Evolutionary conservation across 2,329 filamentous ascomycete genomes (phyloP).

Genomic region (Paecilomyces sp.): DNA sequence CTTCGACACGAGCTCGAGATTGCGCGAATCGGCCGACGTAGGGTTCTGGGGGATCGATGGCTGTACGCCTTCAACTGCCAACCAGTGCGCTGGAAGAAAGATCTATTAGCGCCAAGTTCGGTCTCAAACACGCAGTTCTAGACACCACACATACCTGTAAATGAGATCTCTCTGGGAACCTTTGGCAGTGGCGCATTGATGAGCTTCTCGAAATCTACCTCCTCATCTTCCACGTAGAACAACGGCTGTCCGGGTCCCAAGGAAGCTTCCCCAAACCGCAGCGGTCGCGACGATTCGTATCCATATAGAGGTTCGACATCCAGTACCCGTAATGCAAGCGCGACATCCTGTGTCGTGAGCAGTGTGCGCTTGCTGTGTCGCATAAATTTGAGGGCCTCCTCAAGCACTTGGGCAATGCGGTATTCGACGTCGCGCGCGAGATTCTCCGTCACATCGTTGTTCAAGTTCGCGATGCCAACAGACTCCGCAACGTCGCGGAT

Average conservation of each 20-base stretch:
- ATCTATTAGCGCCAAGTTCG: not conserved
- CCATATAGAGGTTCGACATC: conserved; percentile 95
- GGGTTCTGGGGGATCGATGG: conserved; percentile 96
- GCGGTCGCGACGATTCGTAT: conserved; percentile 83
- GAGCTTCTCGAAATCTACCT: conserved; percentile 97
- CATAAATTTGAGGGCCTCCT: conserved; percentile 95
- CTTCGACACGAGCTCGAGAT: conserved; percentile 82
- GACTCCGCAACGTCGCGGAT: conserved; percentile 94
- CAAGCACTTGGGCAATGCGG: conserved; percentile 83
- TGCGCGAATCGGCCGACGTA: conserved; percentile 72
- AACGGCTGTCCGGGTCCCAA: conserved; percentile 88
- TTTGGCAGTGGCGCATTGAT: conserved; percentile 95
- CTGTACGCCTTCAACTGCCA: conserved; percentile 94
- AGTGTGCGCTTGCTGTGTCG: conserved; percentile 79
- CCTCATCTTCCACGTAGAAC: conserved; percentile 97
- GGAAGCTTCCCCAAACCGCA: conserved; percentile 89
- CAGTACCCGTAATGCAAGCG: conserved; percentile 74
- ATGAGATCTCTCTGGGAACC: conserved; percentile 84
- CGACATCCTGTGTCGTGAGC: conserved; percentile 81
- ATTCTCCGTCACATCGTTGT: conserved; percentile 78
- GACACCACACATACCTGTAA: conserved; percentile 60
- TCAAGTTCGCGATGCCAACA: conserved; percentile 73
- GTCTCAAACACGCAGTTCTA: not conserved
- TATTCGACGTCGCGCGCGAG: conserved; percentile 94
- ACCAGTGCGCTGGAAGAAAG: conserved; percentile 69